Base-by-base conservation (phyloP, 176 grass and related monocot species). In the Oryza officinalis region DNA sequence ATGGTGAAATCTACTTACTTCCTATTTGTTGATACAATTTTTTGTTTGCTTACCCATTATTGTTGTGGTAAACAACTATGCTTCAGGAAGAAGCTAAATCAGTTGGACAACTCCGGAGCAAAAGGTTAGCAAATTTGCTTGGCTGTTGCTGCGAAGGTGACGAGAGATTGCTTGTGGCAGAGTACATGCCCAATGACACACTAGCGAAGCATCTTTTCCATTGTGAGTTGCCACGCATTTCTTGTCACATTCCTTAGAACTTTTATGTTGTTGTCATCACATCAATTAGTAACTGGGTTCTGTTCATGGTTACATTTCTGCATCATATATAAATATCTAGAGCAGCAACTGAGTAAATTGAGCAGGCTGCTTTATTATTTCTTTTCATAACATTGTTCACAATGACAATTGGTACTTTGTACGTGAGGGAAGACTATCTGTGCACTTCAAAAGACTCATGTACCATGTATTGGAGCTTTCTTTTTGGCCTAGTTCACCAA, bases 131-230 rank as follows among this genome's bases (percentile, higher is more conserved):
- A 68, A 98, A 98, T 87, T 87, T 98, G 85, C 89, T 98, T 37
- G 96, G 96, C 31, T 98, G 93, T 79, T 98, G 96, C 83, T 98
- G 87, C 41, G 96, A 95, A 90, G 96, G 96, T 79, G 89, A 96
- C 4, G 96, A 98, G 88, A 98, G 96, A 76, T 87, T 98, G 78
- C 96, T 98, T 72, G 96, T 98, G 37, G 96, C 96, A 61, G 96
- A 98, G 81, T 98, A 94, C 85, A 94, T 98, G 96, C 89, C 96
- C 81, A 98, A 95, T 20, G 93, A 98, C 71, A 98, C 96, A 27
- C 91, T 98, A 38, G 91, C 96, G 27, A 95, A 98, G 69, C 96
- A 94, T 63, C 96, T 98, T 83, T 98, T 98, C 81, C 96, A 98
- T 68, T 98, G 96, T 98, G 86, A 94, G 90, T 91, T 61, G 28